Evolutionary conservation across 768 basidiomycete species (phyloP).

Genomic region (Leucogyrophana mollusca): DNA sequence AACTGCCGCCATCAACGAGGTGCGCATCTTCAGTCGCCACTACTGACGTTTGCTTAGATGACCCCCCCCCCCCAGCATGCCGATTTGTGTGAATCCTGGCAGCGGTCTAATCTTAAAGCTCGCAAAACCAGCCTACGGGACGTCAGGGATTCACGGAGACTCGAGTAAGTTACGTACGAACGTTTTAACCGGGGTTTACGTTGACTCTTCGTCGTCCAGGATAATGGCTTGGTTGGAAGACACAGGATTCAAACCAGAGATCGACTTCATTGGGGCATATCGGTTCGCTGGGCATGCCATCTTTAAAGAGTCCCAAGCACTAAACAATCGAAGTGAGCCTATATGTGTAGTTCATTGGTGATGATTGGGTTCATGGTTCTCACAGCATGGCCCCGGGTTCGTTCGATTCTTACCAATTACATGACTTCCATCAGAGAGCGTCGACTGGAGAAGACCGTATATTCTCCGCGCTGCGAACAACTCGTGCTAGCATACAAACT

Average conservation of each 20-base stretch:
- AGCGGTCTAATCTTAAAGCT: no score
- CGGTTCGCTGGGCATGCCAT: not conserved
- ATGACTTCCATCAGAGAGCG: not conserved
- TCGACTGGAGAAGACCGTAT: not conserved
- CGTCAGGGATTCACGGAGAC: no score
- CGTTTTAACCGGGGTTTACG: no score
- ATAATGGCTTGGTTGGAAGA: conserved; percentile 7
- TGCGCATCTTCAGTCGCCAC: no score
- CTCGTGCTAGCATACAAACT: conserved; percentile 7
- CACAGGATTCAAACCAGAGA: conserved; percentile 7
- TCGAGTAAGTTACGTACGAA: no score
- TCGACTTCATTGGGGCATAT: not conserved
- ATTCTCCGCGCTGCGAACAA: conserved; percentile 4
- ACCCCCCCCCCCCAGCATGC: no score
- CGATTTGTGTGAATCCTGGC: no score
- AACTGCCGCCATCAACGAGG: no score
- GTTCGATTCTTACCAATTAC: not conserved
- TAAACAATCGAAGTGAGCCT: conserved; percentile 12
- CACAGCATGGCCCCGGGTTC: conserved; percentile 12
- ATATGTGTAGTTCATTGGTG: no score
- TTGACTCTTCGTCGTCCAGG: no score
- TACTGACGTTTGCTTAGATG: no score
- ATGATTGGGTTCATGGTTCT: not conserved
- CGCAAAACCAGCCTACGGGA: no score
- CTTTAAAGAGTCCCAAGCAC: conserved; percentile 9